These are phyloP conservation scores for Ophiostoma pallidulum DNA, from an alignment of 2,329 filamentous ascomycete species.

Conservation along the genomic window DNA sequence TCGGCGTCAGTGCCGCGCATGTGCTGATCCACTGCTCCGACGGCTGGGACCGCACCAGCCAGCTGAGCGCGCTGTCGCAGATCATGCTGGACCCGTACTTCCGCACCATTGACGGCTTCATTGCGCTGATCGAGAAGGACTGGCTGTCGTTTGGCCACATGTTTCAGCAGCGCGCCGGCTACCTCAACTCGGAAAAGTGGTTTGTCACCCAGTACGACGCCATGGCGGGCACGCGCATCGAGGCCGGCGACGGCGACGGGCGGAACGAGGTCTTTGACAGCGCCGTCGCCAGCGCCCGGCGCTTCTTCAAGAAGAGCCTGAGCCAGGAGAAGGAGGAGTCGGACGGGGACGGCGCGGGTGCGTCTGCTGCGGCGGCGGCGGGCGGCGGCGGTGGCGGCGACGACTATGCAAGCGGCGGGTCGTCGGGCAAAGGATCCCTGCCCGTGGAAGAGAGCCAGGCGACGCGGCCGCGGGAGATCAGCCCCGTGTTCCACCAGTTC, in stretches of 20 bases:
- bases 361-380: constrained; percentile 25
- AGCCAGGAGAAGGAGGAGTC: constrained; percentile 49
- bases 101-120: constrained; percentile 87
- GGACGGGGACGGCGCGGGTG: constrained; percentile 50
- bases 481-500: constrained; percentile 96
- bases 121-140: constrained; percentile 90
- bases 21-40: constrained; percentile 97
- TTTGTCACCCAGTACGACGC: constrained; percentile 78
- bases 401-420: neutral
- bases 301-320: constrained; percentile 80
- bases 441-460: constrained; percentile 46
- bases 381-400: constrained; percentile 25
- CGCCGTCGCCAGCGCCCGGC: constrained; percentile 72
- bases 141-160: constrained; percentile 98
- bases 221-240: constrained; percentile 54
- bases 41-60: constrained; percentile 95
- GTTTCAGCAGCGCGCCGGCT: constrained; percentile 87
- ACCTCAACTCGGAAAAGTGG: constrained; percentile 86
- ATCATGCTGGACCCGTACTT: constrained; percentile 94
- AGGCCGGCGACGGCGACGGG: constrained; percentile 52
- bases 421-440: no score
- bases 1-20: constrained; percentile 88
- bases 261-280: constrained; percentile 73
- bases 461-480: constrained; percentile 82
- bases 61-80: constrained; percentile 84